Evolutionary conservation across 345 rosid species (phyloP).

Genomic region (Pugionium dolabratum): DNA sequence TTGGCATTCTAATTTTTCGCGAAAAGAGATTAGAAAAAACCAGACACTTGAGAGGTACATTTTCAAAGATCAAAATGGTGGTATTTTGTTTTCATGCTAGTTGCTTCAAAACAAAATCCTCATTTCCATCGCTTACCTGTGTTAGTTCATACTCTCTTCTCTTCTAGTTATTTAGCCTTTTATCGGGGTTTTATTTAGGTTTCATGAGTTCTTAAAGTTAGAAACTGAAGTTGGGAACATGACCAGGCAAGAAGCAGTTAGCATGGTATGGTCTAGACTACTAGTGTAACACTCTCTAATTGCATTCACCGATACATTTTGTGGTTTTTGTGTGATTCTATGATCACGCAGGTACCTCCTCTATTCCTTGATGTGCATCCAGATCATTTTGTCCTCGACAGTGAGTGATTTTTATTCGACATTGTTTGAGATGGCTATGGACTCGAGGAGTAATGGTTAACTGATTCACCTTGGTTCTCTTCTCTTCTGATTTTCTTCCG

Average conservation of each 20-base stretch:
- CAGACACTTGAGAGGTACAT: constrained; percentile 84
- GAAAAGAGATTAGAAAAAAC: constrained; percentile 92
- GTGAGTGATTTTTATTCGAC: constrained; percentile 48
- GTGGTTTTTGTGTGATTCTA: constrained; percentile 12
- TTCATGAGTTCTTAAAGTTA: constrained; percentile 89
- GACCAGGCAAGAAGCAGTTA: constrained; percentile 95
- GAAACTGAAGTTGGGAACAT: constrained; percentile 96
- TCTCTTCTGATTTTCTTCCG: constrained; percentile 13
- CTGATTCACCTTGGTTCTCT: constrained; percentile 18
- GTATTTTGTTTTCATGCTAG: constrained; percentile 4
- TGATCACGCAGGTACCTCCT: constrained; percentile 74
- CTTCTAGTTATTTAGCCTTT: not conserved
- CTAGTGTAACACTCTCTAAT: constrained; percentile 10
- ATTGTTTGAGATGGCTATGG: constrained; percentile 14
- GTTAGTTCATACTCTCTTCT: constrained; percentile 10
- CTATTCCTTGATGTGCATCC: constrained; percentile 85
- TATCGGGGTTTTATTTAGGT: constrained; percentile 48
- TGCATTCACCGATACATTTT: not conserved
- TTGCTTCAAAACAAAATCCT: not conserved
- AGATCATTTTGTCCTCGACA: constrained; percentile 80
- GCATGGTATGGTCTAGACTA: constrained; percentile 66
- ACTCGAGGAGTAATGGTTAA: constrained; percentile 15
- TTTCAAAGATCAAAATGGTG: not conserved
- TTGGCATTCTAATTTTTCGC: constrained; percentile 90
- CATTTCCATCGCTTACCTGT: not conserved